Evolutionary conservation across 1,284 basidiomycete genomes (phyloP), one percentile per base, ranked within the genome.

Genomic region (Marasmius sp.): DNA sequence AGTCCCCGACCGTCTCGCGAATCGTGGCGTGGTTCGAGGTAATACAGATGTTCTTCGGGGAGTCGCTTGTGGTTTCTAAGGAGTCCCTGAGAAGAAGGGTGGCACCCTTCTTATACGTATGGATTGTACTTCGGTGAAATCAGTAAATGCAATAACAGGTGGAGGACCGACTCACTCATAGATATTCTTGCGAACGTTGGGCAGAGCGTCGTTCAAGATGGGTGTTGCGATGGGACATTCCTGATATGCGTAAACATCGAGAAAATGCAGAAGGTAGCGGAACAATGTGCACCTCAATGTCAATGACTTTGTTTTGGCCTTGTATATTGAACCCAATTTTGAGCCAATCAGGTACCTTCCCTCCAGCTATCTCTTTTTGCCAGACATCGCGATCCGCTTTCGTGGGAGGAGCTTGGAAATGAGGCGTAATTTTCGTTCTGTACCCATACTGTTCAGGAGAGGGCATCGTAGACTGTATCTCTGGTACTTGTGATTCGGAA

Each of bases 391-490:
- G 77, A 54, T 79, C 75, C 60, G 75, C 72, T 70, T 85, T 89
- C 0, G 87, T 86, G 1, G 94, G 88, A 1, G 94, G 88, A 0
- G 90, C 85, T 50, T 97, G 92, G 68, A 98, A 99, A 74, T 99
- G 97, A 0, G 97, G 97, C 0, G 97, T 98, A 53, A 99, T 89
- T 77, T 99, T 99, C 0, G 97, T 99, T 22, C 97, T 88, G 74
- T 99, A 99, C 51, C 84, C 85, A 75, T 97, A 98, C 66, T 97
- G 89, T 56, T 92, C 78, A 0, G 97, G 97, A 0, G 93, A 95
- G 6, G 87, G 85, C 16, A 97, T 89, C 0, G 97, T 98, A 0
- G 88, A 77, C 56, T 85, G 81, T 37, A 95, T 87, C 0, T 72
- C 61, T 10, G 96, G 95, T 1, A 98, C 76, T 0, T 80, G 73